Conservation (phyloP, 192 early-diverging fungal species). For the Phycomyces nitens region DNA sequence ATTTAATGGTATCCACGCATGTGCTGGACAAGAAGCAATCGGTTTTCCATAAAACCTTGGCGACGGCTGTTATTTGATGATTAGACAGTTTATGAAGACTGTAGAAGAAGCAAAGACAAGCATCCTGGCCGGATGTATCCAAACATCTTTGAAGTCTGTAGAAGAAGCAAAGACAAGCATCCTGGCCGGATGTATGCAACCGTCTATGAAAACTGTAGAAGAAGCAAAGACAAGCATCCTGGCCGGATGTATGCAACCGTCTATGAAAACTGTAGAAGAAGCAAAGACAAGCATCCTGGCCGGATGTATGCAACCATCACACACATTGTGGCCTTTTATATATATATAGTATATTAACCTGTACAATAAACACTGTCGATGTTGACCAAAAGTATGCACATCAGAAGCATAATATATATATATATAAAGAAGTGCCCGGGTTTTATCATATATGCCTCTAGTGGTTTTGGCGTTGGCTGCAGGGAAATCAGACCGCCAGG, state of each 20-base stretch:
- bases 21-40: not conserved
- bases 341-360: too few relatives aligned
- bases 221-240: not conserved
- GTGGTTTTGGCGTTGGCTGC: too few relatives aligned
- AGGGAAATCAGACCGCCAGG: too few relatives aligned
- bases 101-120: not conserved
- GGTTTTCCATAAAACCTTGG: not conserved
- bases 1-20: not conserved
- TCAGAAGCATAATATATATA: not conserved
- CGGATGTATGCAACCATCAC: not conserved
- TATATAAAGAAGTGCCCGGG: too few relatives aligned
- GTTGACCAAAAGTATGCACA: not conserved
- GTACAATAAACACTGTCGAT: not conserved
- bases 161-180: not conserved
- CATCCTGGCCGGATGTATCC: not conserved
- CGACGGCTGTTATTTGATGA: slow-evolving; percentile 1
- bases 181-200: not conserved
- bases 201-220: too few relatives aligned
- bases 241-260: not conserved
- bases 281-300: too few relatives aligned
- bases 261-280: too few relatives aligned
- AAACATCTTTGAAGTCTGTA: too few relatives aligned
- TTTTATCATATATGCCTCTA: too few relatives aligned
- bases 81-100: not conserved
- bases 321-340: not conserved